Percentiles rank a stretch among this genome's conserved stretches.
Evolutionary conservation across 306 rosid genomes (phyloP).

Genomic region (Malus sylvestris): DNA sequence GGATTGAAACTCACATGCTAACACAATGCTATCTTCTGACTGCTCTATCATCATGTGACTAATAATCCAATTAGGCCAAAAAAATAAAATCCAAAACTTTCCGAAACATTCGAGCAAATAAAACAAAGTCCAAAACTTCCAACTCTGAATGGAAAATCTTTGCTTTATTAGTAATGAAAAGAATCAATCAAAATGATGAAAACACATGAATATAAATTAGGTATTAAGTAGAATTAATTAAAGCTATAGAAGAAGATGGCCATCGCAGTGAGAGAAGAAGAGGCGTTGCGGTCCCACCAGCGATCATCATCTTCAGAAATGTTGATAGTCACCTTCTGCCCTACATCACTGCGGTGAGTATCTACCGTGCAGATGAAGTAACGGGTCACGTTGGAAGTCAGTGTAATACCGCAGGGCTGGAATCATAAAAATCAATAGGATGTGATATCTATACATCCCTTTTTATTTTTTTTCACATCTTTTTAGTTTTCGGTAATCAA

Average conservation of each 20-base stretch:
- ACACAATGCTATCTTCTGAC: too few relatives aligned
- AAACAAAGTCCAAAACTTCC: not conserved
- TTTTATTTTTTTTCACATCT: too few relatives aligned
- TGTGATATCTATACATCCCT: too few relatives aligned
- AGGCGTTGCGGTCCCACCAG: conserved; percentile 2
- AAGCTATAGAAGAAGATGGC: conserved; percentile 2
- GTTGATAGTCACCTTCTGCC: conserved; percentile 30
- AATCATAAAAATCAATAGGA: not conserved
- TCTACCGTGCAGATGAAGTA: conserved; percentile 27
- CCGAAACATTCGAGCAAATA: not conserved
- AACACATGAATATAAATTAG: not conserved
- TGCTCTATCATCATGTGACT: too few relatives aligned
- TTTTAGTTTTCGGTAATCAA: too few relatives aligned
- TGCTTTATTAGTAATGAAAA: not conserved
- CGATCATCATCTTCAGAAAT: conserved; percentile 4
- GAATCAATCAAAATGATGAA: not conserved
- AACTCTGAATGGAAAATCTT: not conserved
- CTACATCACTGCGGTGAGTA: conserved; percentile 14
- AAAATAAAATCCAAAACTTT: too few relatives aligned
- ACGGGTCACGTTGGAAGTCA: conserved; percentile 15
- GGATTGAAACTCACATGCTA: too few relatives aligned
- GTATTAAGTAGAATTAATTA: not conserved
- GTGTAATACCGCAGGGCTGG: conserved; percentile 15
- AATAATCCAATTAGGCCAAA: too few relatives aligned
- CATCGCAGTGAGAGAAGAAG: conserved; percentile 7